Percentiles rank a stretch among this genome's conserved stretches.
Evolutionary conservation across 352 stramenopile species (phyloP).

Genomic region (Globisporangium parvum): DNA sequence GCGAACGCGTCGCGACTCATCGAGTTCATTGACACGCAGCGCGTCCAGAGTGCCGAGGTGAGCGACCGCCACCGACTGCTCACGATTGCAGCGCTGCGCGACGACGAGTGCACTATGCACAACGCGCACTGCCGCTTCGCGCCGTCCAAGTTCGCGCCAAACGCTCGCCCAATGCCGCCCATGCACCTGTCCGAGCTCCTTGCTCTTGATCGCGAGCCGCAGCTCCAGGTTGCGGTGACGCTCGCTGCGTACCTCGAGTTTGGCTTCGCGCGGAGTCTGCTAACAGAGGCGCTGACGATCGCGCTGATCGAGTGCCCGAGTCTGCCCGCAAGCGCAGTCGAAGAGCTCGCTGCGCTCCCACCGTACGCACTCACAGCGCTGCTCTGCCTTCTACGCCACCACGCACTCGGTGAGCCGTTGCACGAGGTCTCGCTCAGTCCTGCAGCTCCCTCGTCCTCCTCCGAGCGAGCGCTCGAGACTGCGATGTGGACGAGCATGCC

Average conservation of each 20-base stretch:
- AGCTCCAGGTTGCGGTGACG: constrained; percentile 30
- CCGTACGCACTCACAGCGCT: constrained; percentile 38
- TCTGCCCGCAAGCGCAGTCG: constrained; percentile 17
- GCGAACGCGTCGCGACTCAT: constrained; percentile 16
- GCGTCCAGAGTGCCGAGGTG: neutral
- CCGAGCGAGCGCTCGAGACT: constrained; percentile 17
- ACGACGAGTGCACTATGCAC: constrained; percentile 35
- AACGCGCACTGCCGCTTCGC: constrained; percentile 44
- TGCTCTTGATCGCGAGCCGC: constrained; percentile 17
- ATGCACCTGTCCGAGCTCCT: constrained; percentile 28
- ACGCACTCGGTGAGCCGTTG: constrained; percentile 21
- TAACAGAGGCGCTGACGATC: constrained; percentile 43
- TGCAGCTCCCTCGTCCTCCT: neutral
- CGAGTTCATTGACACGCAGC: constrained; percentile 11
- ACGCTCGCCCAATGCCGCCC: constrained; percentile 26
- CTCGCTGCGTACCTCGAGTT: constrained; percentile 40
- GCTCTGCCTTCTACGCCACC: constrained; percentile 23
- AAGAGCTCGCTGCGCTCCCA: constrained; percentile 32
- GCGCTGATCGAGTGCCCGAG: constrained; percentile 23
- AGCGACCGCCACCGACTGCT: constrained; percentile 34
- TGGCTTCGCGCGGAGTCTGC: constrained; percentile 23
- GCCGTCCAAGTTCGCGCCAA: constrained; percentile 23
- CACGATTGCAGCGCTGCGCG: constrained; percentile 35
- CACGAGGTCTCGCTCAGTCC: constrained; percentile 2
- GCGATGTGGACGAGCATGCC: constrained; percentile 38